Conservation (phyloP, 164 flowering plant species). For the Vitis amurensis region DNA sequence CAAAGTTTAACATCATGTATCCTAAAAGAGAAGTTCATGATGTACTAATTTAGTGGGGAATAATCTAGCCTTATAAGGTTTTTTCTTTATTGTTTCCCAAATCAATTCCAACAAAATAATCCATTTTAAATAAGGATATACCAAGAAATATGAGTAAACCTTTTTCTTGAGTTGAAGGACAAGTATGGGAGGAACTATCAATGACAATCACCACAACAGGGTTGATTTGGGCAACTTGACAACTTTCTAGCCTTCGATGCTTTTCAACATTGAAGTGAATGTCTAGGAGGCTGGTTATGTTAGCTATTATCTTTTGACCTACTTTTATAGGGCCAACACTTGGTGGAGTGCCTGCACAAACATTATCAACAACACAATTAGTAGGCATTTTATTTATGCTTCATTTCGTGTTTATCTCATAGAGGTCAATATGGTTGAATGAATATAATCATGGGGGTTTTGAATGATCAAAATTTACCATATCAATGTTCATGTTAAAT, state of each 20-base stretch:
- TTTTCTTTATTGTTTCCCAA: too few species aligned
- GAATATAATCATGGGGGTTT: too few species aligned
- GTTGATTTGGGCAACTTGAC: constrained; percentile 9
- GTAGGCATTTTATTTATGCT: background rate
- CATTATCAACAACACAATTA: background rate
- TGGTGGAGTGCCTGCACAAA: constrained; percentile 63
- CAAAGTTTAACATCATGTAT: too few species aligned
- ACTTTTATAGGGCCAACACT: constrained; percentile 72
- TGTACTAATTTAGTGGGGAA: too few species aligned
- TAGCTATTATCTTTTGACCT: constrained; percentile 71
- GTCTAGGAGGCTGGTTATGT: constrained; percentile 62
- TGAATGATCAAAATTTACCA: too few species aligned
- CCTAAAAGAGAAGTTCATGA: too few species aligned
- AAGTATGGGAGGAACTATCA: background rate
- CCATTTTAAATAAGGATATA: too few species aligned
- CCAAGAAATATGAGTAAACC: background rate
- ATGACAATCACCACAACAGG: background rate
- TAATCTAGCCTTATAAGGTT: too few species aligned
- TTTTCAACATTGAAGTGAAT: constrained; percentile 58
- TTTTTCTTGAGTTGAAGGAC: background rate
- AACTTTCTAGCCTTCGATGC: constrained; percentile 38
- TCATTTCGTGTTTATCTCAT: background rate
- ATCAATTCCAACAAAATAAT: too few species aligned
- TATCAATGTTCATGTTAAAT: too few species aligned
- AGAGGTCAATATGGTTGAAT: too few species aligned